A percentile compares a stretch with the other conserved stretches of the same genome.
Evolutionary conservation across 2,329 filamentous ascomycete species (phyloP).

Genomic region (Fusarium illudens): DNA sequence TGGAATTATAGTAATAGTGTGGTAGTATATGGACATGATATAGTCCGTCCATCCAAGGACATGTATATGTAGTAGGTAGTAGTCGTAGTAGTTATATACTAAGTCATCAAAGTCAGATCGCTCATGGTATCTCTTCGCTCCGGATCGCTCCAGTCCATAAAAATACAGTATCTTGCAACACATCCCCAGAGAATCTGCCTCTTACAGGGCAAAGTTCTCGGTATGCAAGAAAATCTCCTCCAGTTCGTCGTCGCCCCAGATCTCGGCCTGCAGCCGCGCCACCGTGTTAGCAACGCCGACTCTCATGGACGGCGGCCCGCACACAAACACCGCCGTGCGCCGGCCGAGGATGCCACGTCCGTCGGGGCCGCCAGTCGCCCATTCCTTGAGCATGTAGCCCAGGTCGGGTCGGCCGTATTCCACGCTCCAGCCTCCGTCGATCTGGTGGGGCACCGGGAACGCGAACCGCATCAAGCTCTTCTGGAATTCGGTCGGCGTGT

Average conservation of each 20-base stretch:
- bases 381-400: conserved; percentile 83
- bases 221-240: conserved; percentile 96
- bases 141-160: conserved; percentile 21
- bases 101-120: conserved; percentile 34
- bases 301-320: conserved; percentile 86
- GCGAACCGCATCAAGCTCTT: conserved; percentile 91
- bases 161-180: conserved; percentile 29
- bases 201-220: conserved; percentile 88
- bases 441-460: conserved; percentile 74
- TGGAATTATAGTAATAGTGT: not conserved
- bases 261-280: conserved; percentile 80
- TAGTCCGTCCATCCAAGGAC: conserved; percentile 25
- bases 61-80: not conserved
- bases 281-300: conserved; percentile 88
- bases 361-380: conserved; percentile 75
- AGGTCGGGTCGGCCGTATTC: conserved; percentile 93
- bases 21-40: conserved; percentile 28
- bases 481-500: conserved; percentile 86
- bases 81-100: conserved; percentile 1
- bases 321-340: conserved; percentile 90
- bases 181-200: not conserved
- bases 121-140: conserved; percentile 42
- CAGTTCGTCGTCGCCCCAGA: conserved; percentile 78
- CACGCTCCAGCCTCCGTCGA: conserved; percentile 84
- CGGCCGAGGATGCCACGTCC: conserved; percentile 77